Base-by-base conservation (phyloP, 306 rosid species). In the Hippophae gyantsensis region DNA sequence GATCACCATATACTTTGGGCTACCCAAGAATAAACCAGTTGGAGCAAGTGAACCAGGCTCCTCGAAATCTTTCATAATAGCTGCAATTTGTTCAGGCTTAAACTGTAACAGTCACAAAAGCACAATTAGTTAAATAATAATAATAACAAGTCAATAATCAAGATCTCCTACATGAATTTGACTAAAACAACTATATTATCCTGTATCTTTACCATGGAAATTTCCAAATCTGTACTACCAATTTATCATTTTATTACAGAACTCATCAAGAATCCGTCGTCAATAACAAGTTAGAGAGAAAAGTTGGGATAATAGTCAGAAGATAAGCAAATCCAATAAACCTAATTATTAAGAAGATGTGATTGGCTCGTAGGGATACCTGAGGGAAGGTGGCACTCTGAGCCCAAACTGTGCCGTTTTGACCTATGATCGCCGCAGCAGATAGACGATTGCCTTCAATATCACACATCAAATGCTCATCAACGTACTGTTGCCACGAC, bases 401-500 rank as follows among this genome's bases (percentile, higher is more conserved):
- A 7, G 93, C 79, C 93, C 93, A 85, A 69, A 85, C 81, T 66
- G 72, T 77, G 50, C 93, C 93, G 60, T 85, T 88, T 2, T 63
- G 82, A 57, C 93, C 93, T 57, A 85, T 7, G 62, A 85, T 85
- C 25, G 93, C 93, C 0, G 93, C 86, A 43, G 83, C 60, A 11
- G 54, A 43, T 68, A 85, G 86, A 53, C 46, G 57, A 48, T 82
- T 77, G 7, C 89, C 84, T 8, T 85, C 93, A 18, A 82, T 79
- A 0, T 85, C 88, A 61, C 93, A 85, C 62, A 85, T 63, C 68
- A 85, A 82, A 69, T 85, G 93, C 3, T 85, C 93, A 52, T 85
- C 93, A 1, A 85, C 88, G 47, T 85, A 85, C n/a, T 80, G 18
- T 67, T 85, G 86, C 93, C 93, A 85, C 82, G 93, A 85, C 93